Percentiles rank a stretch among this genome's conserved stretches.
These are phyloP conservation scores for Botryobasidium botryosum DNA, from an alignment of 768 basidiomycete genomes.

Conservation along the genomic window DNA sequence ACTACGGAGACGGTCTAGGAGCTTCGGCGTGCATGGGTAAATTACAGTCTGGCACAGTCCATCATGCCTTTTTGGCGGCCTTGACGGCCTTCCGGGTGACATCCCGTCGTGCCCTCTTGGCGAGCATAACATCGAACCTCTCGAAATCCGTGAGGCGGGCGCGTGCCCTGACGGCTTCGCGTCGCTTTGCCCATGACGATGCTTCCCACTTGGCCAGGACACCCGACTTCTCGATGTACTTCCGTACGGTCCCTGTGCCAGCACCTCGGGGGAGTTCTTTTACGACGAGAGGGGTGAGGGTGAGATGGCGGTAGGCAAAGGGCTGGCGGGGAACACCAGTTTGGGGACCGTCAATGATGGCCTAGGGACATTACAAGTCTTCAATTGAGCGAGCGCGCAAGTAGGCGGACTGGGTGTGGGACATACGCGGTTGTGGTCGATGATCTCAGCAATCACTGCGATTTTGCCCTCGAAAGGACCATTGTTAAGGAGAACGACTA, in stretches of 20 bases:
- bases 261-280: conserved; percentile 76
- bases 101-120: conserved; percentile 79
- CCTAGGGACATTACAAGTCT: conserved; percentile 31
- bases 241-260: conserved; percentile 65
- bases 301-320: conserved; percentile 81
- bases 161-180: conserved; percentile 54
- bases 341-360: conserved; percentile 86
- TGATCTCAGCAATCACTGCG: conserved; percentile 92
- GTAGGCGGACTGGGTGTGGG: background rate
- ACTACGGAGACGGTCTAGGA: too few relatives aligned
- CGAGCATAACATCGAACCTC: conserved; percentile 73
- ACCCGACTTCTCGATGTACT: conserved; percentile 73
- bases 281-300: conserved; percentile 74
- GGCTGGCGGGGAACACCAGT: conserved; percentile 86
- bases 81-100: conserved; percentile 52
- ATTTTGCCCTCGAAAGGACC: conserved; percentile 78
- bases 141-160: conserved; percentile 77
- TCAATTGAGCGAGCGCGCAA: background rate
- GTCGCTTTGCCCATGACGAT: conserved; percentile 78
- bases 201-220: conserved; percentile 77
- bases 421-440: conserved; percentile 95
- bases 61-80: conserved; percentile 16
- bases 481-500: conserved; percentile 84
- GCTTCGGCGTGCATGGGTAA: too few relatives aligned
- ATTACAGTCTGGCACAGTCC: too few relatives aligned